phyloP scores from a whole-genome alignment of 75 land plant species.

The Pinus albicaulis region DNA sequence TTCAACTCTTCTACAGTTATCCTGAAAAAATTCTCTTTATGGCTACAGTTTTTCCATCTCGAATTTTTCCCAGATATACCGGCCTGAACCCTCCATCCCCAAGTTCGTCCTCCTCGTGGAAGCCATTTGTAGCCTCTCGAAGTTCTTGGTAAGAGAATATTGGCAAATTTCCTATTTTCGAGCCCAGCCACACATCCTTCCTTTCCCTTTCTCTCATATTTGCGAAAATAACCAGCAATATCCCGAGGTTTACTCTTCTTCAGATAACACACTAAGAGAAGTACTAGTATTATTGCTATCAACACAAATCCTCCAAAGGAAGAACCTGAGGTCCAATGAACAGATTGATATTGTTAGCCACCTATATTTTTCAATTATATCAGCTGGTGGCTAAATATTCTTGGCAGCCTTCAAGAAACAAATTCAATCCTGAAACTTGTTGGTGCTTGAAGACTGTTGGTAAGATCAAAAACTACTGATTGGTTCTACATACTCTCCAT shows the following conservation, averaged over 20 bases:
- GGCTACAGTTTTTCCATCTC: slow-evolving; percentile 14
- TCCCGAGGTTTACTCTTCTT: not conserved
- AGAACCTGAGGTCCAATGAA: too few relatives aligned
- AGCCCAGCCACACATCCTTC: not conserved
- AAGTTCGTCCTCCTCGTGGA: slow-evolving; percentile 17
- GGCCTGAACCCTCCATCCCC: slow-evolving; percentile 22
- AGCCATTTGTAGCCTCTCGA: slow-evolving; percentile 19
- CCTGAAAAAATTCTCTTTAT: slow-evolving; percentile 9
- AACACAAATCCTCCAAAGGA: too few relatives aligned
- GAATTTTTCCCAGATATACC: slow-evolving; percentile 13
- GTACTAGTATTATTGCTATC: not conserved
- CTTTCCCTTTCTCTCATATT: not conserved
- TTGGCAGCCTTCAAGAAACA: too few relatives aligned
- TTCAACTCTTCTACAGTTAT: not conserved
- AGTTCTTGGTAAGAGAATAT: slow-evolving; percentile 18
- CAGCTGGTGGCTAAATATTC: too few relatives aligned
- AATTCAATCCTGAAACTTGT: too few relatives aligned
- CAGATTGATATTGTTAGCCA: too few relatives aligned
- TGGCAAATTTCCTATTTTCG: not conserved
- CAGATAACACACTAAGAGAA: not conserved
- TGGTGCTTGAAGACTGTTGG: too few relatives aligned
- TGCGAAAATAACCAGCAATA: not conserved
- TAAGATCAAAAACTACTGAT: too few relatives aligned
- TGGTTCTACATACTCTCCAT: too few relatives aligned
- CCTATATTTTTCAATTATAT: too few relatives aligned